phyloP scores from a whole-genome alignment of 106 monocot species.

The Dioscorea dumetorum region DNA sequence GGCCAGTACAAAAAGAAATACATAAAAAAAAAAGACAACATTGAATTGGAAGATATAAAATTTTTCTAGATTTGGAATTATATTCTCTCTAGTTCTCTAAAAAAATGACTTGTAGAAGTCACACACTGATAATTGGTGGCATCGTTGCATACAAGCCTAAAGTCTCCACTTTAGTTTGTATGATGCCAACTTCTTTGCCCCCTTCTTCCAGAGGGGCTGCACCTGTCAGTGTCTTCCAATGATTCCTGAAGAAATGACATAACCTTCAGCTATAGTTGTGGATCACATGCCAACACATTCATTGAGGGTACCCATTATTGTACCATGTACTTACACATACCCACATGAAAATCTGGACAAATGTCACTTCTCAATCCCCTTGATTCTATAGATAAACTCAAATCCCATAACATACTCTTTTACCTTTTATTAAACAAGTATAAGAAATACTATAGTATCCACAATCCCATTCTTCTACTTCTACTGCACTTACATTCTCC shows the following conservation, averaged over 20 bases:
- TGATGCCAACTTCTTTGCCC: not conserved
- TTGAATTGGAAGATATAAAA: too few relatives aligned
- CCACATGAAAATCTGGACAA: conserved; percentile 3
- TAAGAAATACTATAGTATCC: not conserved
- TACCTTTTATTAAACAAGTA: too few relatives aligned
- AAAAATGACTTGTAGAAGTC: too few relatives aligned
- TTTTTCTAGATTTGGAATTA: too few relatives aligned
- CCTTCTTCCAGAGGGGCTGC: not conserved
- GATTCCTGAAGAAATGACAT: not conserved
- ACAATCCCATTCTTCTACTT: not conserved
- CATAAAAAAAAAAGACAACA: too few relatives aligned
- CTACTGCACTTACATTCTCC: not conserved
- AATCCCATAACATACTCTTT: too few relatives aligned
- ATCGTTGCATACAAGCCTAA: too few relatives aligned
- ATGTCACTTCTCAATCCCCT: too few relatives aligned
- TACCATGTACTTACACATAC: not conserved
- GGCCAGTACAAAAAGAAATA: too few relatives aligned
- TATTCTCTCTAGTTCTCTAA: too few relatives aligned
- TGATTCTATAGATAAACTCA: too few relatives aligned
- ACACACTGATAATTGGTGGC: too few relatives aligned
- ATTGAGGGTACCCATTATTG: conserved; percentile 1
- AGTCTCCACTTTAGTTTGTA: not conserved
- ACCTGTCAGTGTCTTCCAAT: not conserved
- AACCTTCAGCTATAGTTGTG: not conserved
- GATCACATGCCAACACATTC: conserved; percentile 13